Base-by-base conservation (phyloP, 2,329 filamentous ascomycete species). In the Colletotrichum lindemuthianum region DNA sequence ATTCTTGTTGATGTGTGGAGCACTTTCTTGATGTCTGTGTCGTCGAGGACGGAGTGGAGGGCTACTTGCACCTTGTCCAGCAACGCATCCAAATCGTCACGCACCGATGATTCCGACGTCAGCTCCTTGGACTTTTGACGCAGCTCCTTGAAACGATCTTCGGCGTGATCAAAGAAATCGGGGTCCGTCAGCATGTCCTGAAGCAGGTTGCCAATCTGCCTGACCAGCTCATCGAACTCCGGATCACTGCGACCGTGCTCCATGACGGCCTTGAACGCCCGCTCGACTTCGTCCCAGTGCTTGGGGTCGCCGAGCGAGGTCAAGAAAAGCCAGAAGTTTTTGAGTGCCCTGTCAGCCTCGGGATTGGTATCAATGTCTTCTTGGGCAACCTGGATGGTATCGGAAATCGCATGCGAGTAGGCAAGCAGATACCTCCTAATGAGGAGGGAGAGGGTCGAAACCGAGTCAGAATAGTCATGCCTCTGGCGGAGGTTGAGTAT, bases 121-220 rank as follows among this genome's bases (percentile, higher is more conserved):
- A 93, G 82, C 66, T 91, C 87, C 66, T 89, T 86, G 5, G 84
- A 82, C 71, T 85, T 84, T 10, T 78, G 76, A 36, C 85, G 81
- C 6, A 90, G 69, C 3, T 83, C 77, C 12, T 81, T 76, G 41
- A 89, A 77, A 9, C 83, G 82, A 52, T 83, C 75, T 32, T 91
- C 87, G 0, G 88, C 88, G 43, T 92, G 84, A 50, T 94, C 91
- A 71, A 96, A 92, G 77, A 97, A 97, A 4, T 89, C 86, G 0
- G 95, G 94, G 67, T 97, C 91, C 0, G 89, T 96, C 45, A 98
- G 80, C 75, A 97, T 89, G 67, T 90, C 89, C 72, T 97, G 90
- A 5, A 97, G 76, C 4, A 91, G 87, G 59, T 89, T 87, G 10
- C 90, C 91, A 36, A 94, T 80, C 49, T 96, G 88, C 24, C 84